A percentile compares a stretch with the other conserved stretches of the same genome.
These are phyloP conservation scores for Gonium pectorale DNA, from an alignment of 139 green algal species.

Conservation along the genomic window DNA sequence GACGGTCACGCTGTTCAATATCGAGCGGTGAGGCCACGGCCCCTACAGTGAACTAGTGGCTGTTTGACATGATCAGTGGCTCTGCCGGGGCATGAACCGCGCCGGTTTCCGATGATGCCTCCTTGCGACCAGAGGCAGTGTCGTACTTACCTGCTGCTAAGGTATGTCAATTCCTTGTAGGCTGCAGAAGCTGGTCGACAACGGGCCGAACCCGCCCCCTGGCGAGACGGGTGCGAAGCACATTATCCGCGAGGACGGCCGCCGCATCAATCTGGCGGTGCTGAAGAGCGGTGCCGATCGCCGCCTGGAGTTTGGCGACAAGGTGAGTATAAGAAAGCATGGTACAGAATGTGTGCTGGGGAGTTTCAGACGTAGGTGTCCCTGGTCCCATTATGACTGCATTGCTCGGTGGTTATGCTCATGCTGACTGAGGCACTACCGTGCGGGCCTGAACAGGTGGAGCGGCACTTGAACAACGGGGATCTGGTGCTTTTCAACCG, in stretches of 20 bases:
- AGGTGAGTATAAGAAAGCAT: conserved; percentile 26
- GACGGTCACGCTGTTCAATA: conserved; percentile 91
- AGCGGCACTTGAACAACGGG: conserved; percentile 95
- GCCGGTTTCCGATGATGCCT: too few species aligned
- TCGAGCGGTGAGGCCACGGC: conserved; percentile 63
- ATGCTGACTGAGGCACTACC: too few species aligned
- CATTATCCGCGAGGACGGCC: conserved; percentile 97
- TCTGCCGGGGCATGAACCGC: too few species aligned
- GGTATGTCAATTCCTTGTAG: too few species aligned
- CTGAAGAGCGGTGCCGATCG: conserved; percentile 63
- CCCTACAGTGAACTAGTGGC: too few species aligned
- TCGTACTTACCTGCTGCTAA: too few species aligned
- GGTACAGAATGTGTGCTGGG: too few species aligned
- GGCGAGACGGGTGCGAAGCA: conserved; percentile 96
- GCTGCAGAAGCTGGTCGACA: conserved; percentile 93
- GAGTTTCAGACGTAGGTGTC: too few species aligned
- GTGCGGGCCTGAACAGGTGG: conserved; percentile 82
- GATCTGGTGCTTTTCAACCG: conserved; percentile 99
- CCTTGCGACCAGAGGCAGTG: too few species aligned
- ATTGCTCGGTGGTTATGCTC: too few species aligned
- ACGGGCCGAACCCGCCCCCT: conserved; percentile 94
- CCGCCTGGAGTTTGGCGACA: conserved; percentile 61
- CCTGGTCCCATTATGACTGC: too few species aligned
- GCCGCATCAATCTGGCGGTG: conserved; percentile 93
- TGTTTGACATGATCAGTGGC: too few species aligned